These are phyloP conservation scores for Mytilinidion resinicola DNA, from an alignment of 495 filamentous ascomycete species.

Conservation along the genomic window DNA sequence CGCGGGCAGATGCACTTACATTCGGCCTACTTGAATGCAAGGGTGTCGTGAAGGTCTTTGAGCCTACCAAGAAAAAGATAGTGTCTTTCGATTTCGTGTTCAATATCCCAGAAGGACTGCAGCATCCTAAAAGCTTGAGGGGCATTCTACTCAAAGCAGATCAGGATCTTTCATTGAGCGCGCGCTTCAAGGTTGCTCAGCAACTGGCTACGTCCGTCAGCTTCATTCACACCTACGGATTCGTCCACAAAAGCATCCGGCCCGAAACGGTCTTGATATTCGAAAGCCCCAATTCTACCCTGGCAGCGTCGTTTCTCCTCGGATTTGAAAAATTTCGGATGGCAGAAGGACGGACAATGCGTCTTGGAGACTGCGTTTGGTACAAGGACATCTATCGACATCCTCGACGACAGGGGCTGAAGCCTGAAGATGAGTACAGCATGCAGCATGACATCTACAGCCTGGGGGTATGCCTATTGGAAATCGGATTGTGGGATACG, in stretches of 20 bases:
- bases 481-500: slow-evolving; percentile 54
- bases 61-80: not conserved
- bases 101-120: not conserved
- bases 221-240: slow-evolving; percentile 46
- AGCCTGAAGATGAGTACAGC: slow-evolving; percentile 38
- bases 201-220: slow-evolving; percentile 42
- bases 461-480: slow-evolving; percentile 54
- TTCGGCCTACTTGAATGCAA: slow-evolving; percentile 11
- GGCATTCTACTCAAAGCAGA: slow-evolving; percentile 4
- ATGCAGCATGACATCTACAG: slow-evolving; percentile 66
- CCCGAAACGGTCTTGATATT: slow-evolving; percentile 50
- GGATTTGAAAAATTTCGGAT: slow-evolving; percentile 48
- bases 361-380: slow-evolving; percentile 39
- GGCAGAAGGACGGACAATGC: slow-evolving; percentile 37
- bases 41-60: slow-evolving; percentile 3
- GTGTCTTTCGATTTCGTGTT: slow-evolving; percentile 3
- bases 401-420: slow-evolving; percentile 45
- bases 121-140: not conserved
- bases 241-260: slow-evolving; percentile 55
- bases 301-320: slow-evolving; percentile 39
- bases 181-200: slow-evolving; percentile 40
- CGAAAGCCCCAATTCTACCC: slow-evolving; percentile 15
- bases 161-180: slow-evolving; percentile 19
- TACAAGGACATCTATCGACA: slow-evolving; percentile 52
- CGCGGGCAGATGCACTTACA: slow-evolving; percentile 8